Percentiles rank a stretch among this genome's conserved stretches.
Evolutionary conservation across 1,284 basidiomycete genomes (phyloP).

Genomic region (Neonothopanus nambi): DNA sequence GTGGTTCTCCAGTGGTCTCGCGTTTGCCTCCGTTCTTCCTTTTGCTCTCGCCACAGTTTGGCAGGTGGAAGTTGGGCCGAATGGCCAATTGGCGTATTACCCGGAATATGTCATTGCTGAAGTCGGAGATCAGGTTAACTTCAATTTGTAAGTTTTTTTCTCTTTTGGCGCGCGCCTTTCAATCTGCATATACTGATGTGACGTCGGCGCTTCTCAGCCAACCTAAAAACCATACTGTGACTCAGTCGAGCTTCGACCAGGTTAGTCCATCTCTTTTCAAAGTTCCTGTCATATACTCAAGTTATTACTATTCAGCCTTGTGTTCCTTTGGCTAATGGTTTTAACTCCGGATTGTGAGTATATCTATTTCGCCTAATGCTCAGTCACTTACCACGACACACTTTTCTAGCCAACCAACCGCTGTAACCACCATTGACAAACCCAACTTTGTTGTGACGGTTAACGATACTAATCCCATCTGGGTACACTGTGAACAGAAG

Average conservation of each 20-base stretch:
- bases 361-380: conserved; percentile 16
- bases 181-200: neutral
- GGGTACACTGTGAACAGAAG: conserved; percentile 42
- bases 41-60: conserved; percentile 13
- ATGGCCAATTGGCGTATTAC: conserved; percentile 13
- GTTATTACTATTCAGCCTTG: conserved; percentile 37
- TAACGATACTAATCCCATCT: conserved; percentile 35
- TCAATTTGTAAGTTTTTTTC: conserved; percentile 17
- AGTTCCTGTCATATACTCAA: conserved; percentile 34
- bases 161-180: neutral
- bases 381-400: neutral
- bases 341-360: conserved; percentile 47
- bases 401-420: neutral
- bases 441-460: conserved; percentile 24
- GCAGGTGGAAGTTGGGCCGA: conserved; percentile 16
- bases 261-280: conserved; percentile 1
- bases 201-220: conserved; percentile 5
- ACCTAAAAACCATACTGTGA: conserved; percentile 54
- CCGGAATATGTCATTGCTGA: conserved; percentile 17
- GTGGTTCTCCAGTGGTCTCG: conserved; percentile 3
- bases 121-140: conserved; percentile 15
- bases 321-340: conserved; percentile 40
- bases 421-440: neutral
- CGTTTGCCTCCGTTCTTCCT: conserved; percentile 12
- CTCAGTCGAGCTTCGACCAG: conserved; percentile 34